These are phyloP conservation scores for Inga oerstediana DNA, from an alignment of 306 rosid genomes.

Conservation along the genomic window DNA sequence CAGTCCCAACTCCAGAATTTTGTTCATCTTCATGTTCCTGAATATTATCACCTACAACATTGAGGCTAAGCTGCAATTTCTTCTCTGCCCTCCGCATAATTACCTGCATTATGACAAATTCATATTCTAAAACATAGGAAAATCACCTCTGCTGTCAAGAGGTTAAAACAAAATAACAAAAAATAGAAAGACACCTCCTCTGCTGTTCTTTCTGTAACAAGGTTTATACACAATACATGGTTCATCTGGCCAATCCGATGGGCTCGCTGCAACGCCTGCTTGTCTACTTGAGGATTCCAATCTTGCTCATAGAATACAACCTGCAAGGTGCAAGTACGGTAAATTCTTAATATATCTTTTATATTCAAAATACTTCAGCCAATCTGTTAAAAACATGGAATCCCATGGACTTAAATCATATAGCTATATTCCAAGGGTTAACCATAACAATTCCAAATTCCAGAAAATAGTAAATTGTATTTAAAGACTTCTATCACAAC, in stretches of 20 bases:
- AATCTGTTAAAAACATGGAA: neutral
- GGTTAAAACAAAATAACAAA: conserved; percentile 15
- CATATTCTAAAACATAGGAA: conserved; percentile 31
- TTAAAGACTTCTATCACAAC: neutral
- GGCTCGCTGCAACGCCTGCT: conserved; percentile 93
- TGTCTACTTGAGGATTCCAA: conserved; percentile 99
- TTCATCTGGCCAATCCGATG: conserved; percentile 94
- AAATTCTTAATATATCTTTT: conserved; percentile 19
- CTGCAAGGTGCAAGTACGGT: conserved; percentile 42
- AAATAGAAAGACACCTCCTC: conserved; percentile 73
- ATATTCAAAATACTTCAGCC: conserved; percentile 15
- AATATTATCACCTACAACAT: conserved; percentile 69
- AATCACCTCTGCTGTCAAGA: neutral
- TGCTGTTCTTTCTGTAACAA: conserved; percentile 69
- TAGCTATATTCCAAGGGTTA: neutral
- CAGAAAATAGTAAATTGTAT: neutral
- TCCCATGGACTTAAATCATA: conserved; percentile 2
- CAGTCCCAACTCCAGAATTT: conserved; percentile 50
- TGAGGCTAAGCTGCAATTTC: conserved; percentile 82
- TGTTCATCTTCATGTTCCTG: conserved; percentile 54
- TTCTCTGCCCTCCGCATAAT: conserved; percentile 92
- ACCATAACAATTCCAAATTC: neutral
- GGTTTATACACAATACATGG: conserved; percentile 72
- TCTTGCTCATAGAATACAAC: conserved; percentile 97
- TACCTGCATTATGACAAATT: conserved; percentile 53